phyloP scores from a whole-genome alignment of 306 rosid species.

The Lathyrus tuberosus region DNA sequence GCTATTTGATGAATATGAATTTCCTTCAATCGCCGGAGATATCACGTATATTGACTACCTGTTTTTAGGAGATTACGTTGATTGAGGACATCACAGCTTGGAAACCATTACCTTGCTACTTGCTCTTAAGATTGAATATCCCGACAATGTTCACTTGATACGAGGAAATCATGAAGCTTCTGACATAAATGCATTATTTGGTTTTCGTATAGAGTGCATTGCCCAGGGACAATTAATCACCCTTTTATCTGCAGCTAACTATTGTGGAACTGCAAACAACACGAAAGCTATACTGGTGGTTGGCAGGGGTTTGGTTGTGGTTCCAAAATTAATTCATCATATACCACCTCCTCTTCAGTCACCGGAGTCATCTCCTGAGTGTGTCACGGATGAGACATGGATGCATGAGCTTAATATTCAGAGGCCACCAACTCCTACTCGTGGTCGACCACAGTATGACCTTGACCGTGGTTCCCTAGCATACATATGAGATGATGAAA shows the following conservation, averaged over 20 bases:
- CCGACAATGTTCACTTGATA: constrained; percentile 93
- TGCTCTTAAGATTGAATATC: constrained; percentile 99
- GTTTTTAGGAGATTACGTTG: constrained; percentile 99
- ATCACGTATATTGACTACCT: too few species aligned
- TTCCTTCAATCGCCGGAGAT: too few species aligned
- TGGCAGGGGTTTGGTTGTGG: constrained; percentile 99
- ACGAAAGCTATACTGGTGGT: constrained; percentile 97
- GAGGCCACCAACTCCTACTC: constrained; percentile 98
- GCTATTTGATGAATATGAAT: too few species aligned
- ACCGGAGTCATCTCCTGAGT: constrained; percentile 98
- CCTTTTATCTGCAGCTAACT: constrained; percentile 98
- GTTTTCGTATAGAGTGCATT: constrained; percentile 98
- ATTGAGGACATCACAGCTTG: constrained; percentile 99
- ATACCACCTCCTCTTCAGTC: constrained; percentile 97
- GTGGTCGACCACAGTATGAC: constrained; percentile 98
- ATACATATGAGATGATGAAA: constrained; percentile 61
- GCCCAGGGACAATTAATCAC: constrained; percentile 99
- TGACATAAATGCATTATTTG: constrained; percentile 98
- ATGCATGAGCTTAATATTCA: constrained; percentile 99
- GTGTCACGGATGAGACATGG: constrained; percentile 84
- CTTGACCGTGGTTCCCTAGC: constrained; percentile 96
- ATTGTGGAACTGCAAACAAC: constrained; percentile 98
- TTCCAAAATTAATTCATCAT: constrained; percentile 96
- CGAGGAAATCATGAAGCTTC: constrained; percentile 99
- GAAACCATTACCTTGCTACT: constrained; percentile 96